Percentiles rank a stretch among this genome's conserved stretches.
These are phyloP conservation scores for Rhododendron simsii DNA, from an alignment of 148 eudicot species.

Conservation along the genomic window DNA sequence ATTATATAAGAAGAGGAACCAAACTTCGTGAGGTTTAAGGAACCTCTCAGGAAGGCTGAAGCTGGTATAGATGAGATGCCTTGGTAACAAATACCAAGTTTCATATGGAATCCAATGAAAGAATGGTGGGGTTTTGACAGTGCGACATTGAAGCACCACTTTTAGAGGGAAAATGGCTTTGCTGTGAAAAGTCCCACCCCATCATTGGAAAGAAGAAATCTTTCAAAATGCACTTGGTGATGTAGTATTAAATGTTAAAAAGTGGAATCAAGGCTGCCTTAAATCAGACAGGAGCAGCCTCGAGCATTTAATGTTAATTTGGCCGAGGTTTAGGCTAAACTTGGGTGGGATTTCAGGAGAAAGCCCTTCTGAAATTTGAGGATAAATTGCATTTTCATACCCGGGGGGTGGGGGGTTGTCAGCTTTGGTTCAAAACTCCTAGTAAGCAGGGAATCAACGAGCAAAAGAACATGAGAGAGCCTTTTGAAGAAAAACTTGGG, in stretches of 20 bases:
- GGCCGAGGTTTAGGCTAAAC: background rate
- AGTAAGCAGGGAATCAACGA: background rate
- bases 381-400: background rate
- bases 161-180: background rate
- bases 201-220: background rate
- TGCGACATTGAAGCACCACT: background rate
- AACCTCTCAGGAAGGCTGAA: background rate
- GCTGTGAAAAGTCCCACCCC: background rate
- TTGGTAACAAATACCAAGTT: background rate
- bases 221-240: background rate
- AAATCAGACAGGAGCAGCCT: background rate
- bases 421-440: background rate
- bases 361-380: background rate
- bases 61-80: background rate
- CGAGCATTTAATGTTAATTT: background rate
- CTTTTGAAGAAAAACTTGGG: background rate
- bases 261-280: background rate
- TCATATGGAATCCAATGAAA: background rate
- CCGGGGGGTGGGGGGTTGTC: too few species aligned
- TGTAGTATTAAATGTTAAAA: background rate
- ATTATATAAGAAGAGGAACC: background rate
- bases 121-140: background rate
- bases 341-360: background rate
- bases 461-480: background rate
- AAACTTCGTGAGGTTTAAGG: background rate